Conservation (phyloP, 2,329 filamentous ascomycete species). For the Sphaceloma murrayae region DNA sequence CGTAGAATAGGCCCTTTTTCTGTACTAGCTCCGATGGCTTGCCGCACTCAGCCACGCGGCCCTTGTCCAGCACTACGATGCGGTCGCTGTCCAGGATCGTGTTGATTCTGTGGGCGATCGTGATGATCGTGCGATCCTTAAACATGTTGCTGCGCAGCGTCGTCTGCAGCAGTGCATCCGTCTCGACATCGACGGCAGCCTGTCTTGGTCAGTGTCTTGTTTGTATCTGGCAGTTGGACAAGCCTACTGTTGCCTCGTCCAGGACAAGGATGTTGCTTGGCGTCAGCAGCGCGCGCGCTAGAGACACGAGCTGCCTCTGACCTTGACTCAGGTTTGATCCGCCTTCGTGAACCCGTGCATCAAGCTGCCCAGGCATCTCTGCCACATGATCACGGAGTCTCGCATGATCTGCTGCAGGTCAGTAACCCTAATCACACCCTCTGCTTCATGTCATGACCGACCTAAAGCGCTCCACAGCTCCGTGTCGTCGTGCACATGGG, state of each 20-base stretch:
- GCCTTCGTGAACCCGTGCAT: constrained; percentile 86
- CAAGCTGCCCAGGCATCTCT: constrained; percentile 78
- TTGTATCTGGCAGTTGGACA: constrained; percentile 38
- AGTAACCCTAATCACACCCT: constrained; percentile 3
- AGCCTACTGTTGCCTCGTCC: constrained; percentile 82
- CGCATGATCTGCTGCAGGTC: constrained; percentile 61
- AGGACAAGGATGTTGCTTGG: constrained; percentile 95
- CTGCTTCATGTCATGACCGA: constrained; percentile 40
- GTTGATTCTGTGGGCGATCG: constrained; percentile 95
- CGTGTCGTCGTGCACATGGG: constrained; percentile 89
- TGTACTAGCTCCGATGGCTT: constrained; percentile 69
- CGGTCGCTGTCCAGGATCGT: constrained; percentile 85
- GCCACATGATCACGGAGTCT: constrained; percentile 83
- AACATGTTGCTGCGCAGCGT: constrained; percentile 60
- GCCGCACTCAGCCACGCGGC: constrained; percentile 86
- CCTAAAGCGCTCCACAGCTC: constrained; percentile 92
- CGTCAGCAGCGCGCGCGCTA: constrained; percentile 86
- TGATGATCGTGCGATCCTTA: constrained; percentile 90
- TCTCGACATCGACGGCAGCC: constrained; percentile 62
- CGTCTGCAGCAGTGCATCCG: constrained; percentile 54
- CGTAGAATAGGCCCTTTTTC: constrained; percentile 71
- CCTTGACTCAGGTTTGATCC: constrained; percentile 93
- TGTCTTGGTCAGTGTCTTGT: constrained; percentile 23
- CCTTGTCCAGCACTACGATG: constrained; percentile 87
- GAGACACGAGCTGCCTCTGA: constrained; percentile 85